Evolutionary conservation across 179 eudicot species (phyloP), one percentile per base, ranked within the genome.

Genomic region (Kewa caespitosa): DNA sequence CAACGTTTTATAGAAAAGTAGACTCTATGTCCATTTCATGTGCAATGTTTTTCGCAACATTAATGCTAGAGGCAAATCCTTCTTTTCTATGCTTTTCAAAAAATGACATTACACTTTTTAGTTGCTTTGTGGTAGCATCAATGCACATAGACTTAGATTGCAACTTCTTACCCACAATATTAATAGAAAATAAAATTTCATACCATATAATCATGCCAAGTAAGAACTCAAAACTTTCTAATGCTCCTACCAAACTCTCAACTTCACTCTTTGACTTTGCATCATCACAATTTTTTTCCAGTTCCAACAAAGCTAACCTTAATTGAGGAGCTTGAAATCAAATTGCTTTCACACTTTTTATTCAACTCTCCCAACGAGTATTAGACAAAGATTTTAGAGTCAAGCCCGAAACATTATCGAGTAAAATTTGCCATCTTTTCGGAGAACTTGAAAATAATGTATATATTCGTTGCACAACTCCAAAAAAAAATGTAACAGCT

Each of bases 401-500:
- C 9, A 70, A 70, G 18, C 34, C 27, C 2, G 33, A 32, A 20
- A 50, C 59, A 70, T 34, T 50, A 52, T 52, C 73, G 17, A 30
- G 46, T 8, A 52, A 14, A 34, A 70, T 36, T 34, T 70, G 34
- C 46, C 62, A 34, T 36, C 64, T 70, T 54, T 37, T 50, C 2
- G 79, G 52, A 33, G 72, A 83, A 54, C n/a, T n/a, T 15, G 55
- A 52, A 50, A 83, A 83, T 38, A 80, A 32, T 48, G 79, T 11
- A 64, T 74, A 80, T 27, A 80, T 73, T 9, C 80, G 23, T 72
- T 70, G 80, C 15, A 73, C 13, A 0, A 69, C 36, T 57, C 67
- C 79, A 77, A 77, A 80, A 77, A 77, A 80, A 78, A 73, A 80
- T 32, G 33, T 41, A 6, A 33, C 46, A 55, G 72, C 78, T 42